Evolutionary conservation across 768 basidiomycete genomes (phyloP).

Genomic region (Roridomyces roridus): DNA sequence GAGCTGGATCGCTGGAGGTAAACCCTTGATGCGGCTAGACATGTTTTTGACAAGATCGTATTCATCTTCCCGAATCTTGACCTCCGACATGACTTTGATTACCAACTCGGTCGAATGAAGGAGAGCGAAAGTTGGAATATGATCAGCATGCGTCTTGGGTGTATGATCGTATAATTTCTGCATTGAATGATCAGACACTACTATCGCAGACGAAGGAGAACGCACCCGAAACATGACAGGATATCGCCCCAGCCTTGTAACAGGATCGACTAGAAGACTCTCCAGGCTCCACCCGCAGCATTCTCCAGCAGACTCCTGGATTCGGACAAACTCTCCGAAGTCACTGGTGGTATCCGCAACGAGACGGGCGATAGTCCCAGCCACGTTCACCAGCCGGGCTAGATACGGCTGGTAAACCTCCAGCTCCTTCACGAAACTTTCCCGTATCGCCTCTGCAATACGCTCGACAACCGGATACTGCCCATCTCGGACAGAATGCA

Average conservation of each 20-base stretch:
- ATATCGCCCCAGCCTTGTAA: constrained; percentile 73
- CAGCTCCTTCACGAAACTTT: constrained; percentile 63
- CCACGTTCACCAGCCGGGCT: constrained; percentile 69
- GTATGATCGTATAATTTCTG: constrained; percentile 78
- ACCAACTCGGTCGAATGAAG: constrained; percentile 72
- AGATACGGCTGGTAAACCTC: constrained; percentile 91
- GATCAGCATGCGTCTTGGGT: constrained; percentile 71
- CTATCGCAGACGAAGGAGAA: constrained; percentile 3
- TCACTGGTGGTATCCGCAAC: constrained; percentile 61
- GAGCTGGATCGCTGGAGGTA: constrained; percentile 59
- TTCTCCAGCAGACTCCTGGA: constrained; percentile 63
- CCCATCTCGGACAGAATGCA: constrained; percentile 48
- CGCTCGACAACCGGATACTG: constrained; percentile 53
- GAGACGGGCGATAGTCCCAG: constrained; percentile 56
- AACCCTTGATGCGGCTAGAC: constrained; percentile 61
- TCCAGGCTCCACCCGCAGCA: constrained; percentile 71
- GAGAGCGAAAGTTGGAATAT: constrained; percentile 69
- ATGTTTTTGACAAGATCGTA: constrained; percentile 77
- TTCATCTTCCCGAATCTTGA: constrained; percentile 86
- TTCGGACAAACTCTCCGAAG: constrained; percentile 83
- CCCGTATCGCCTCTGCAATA: constrained; percentile 63
- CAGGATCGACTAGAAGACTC: constrained; percentile 76
- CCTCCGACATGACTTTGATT: constrained; percentile 82
- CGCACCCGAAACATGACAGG: constrained; percentile 77
- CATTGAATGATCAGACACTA: constrained; percentile 8